Evolutionary conservation across 1,284 basidiomycete genomes (phyloP).

Genomic region (Cutaneotrichosporon sp.): DNA sequence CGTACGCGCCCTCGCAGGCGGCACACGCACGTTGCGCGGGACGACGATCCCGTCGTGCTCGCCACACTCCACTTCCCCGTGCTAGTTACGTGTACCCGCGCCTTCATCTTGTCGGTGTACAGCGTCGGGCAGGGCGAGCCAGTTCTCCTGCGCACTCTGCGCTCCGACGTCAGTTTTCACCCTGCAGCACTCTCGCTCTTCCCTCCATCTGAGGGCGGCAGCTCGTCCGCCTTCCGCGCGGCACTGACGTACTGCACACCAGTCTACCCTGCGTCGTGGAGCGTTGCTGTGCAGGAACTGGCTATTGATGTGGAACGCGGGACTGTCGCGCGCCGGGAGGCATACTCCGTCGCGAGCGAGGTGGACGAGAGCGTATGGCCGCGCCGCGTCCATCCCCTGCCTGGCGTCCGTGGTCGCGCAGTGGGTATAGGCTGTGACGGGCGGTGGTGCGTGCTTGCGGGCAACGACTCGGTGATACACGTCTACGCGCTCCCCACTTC

Average conservation of each 20-base stretch:
- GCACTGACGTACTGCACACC: slow-evolving; percentile 44
- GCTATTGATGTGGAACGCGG: slow-evolving; percentile 18
- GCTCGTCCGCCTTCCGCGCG: slow-evolving; percentile 23
- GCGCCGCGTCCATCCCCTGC: slow-evolving; percentile 26
- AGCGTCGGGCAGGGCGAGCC: slow-evolving; percentile 10
- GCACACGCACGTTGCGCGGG: not conserved
- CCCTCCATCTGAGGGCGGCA: slow-evolving; percentile 10
- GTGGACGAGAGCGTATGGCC: slow-evolving; percentile 29
- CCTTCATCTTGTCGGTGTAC: slow-evolving; percentile 41
- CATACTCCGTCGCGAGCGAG: slow-evolving; percentile 29
- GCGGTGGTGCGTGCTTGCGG: slow-evolving; percentile 45
- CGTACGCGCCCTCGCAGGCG: not conserved
- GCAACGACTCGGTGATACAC: slow-evolving; percentile 43
- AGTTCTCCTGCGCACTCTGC: slow-evolving; percentile 33
- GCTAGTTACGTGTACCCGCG: slow-evolving; percentile 37
- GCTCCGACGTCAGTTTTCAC: slow-evolving; percentile 45
- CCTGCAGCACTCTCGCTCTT: slow-evolving; percentile 42
- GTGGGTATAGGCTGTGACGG: slow-evolving; percentile 42
- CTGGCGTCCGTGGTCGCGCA: slow-evolving; percentile 37
- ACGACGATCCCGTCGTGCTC: slow-evolving; percentile 38
- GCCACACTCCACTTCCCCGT: slow-evolving; percentile 34
- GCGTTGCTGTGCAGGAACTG: slow-evolving; percentile 44
- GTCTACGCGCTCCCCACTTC: slow-evolving; percentile 39
- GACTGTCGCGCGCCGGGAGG: slow-evolving; percentile 28
- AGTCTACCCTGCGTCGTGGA: slow-evolving; percentile 46